phyloP scores from a whole-genome alignment of 106 monocot genomes.

The Gastrodia elata region DNA sequence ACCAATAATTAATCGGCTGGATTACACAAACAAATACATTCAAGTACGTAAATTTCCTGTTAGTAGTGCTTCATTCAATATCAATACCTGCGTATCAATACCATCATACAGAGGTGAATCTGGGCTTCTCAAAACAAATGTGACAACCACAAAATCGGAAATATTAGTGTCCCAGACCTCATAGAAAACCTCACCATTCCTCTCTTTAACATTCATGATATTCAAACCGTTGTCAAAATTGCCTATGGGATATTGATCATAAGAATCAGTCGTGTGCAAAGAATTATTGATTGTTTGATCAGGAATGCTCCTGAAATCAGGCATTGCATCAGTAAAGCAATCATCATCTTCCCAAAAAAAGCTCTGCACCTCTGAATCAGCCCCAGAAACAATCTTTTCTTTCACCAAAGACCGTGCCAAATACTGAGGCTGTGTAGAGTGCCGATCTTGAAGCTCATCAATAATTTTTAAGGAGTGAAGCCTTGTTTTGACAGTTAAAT shows the following conservation, averaged over 20 bases:
- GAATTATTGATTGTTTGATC: conserved; percentile 38
- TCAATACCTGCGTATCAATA: conserved; percentile 74
- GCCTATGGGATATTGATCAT: conserved; percentile 13
- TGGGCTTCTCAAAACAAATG: conserved; percentile 58
- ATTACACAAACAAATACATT: not conserved
- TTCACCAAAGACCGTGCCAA: conserved; percentile 58
- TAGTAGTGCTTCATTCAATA: not conserved
- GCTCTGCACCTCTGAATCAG: conserved; percentile 7
- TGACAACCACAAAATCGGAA: conserved; percentile 76
- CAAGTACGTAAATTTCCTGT: not conserved
- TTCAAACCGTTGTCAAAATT: conserved; percentile 13
- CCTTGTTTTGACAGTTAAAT: conserved; percentile 72
- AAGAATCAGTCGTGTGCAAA: conserved; percentile 6
- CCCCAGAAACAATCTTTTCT: conserved; percentile 13
- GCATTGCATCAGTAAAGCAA: conserved; percentile 72
- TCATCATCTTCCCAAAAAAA: conserved; percentile 70
- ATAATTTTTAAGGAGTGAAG: conserved; percentile 78
- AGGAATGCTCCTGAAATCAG: conserved; percentile 55
- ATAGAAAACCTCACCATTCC: conserved; percentile 57
- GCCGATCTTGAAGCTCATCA: conserved; percentile 63
- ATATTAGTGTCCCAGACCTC: conserved; percentile 57
- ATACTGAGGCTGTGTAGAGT: conserved; percentile 38
- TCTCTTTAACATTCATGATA: conserved; percentile 23
- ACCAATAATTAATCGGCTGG: not conserved
- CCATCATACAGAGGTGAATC: conserved; percentile 82